phyloP scores from a whole-genome alignment of 2,329 filamentous ascomycete species.

The Penicillium sp. region DNA sequence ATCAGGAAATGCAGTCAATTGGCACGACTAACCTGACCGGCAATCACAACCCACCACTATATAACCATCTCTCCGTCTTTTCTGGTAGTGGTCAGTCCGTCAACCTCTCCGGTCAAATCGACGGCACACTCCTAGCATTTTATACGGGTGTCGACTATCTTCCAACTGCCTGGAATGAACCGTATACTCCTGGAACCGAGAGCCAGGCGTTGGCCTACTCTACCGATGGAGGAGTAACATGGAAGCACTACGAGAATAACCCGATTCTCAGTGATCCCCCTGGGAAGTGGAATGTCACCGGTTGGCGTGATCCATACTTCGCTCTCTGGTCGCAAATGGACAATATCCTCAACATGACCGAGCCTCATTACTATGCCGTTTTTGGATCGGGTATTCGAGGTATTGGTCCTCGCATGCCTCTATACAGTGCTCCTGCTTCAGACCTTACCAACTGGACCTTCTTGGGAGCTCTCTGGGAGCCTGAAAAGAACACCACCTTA shows the following conservation, averaged over 20 bases:
- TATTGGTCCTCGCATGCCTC: constrained; percentile 13
- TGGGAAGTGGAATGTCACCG: constrained; percentile 14
- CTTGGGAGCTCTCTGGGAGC: constrained; percentile 16
- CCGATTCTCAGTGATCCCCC: constrained; percentile 12
- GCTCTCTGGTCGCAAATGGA: constrained; percentile 9
- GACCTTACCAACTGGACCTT: constrained; percentile 16
- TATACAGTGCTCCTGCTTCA: constrained; percentile 11
- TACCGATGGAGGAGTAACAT: constrained; percentile 12
- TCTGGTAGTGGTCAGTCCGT: constrained; percentile 11
- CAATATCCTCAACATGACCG: constrained; percentile 4
- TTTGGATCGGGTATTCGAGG: constrained; percentile 14
- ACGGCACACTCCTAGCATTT: constrained; percentile 14
- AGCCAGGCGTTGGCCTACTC: constrained; percentile 14
- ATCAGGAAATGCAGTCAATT: constrained; percentile 12
- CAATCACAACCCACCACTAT: constrained; percentile 13
- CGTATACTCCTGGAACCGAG: constrained; percentile 11
- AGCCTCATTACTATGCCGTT: constrained; percentile 16
- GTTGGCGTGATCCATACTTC: constrained; percentile 16
- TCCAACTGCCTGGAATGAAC: constrained; percentile 11
- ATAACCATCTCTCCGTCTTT: constrained; percentile 14
- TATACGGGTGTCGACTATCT: constrained; percentile 10
- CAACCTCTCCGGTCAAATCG: constrained; percentile 9
- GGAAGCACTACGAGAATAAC: constrained; percentile 13
- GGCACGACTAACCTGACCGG: constrained; percentile 15
- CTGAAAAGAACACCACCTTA: constrained; percentile 11